phyloP scores from a whole-genome alignment of 208 protist species.

The Acanthamoeba triangularis region DNA sequence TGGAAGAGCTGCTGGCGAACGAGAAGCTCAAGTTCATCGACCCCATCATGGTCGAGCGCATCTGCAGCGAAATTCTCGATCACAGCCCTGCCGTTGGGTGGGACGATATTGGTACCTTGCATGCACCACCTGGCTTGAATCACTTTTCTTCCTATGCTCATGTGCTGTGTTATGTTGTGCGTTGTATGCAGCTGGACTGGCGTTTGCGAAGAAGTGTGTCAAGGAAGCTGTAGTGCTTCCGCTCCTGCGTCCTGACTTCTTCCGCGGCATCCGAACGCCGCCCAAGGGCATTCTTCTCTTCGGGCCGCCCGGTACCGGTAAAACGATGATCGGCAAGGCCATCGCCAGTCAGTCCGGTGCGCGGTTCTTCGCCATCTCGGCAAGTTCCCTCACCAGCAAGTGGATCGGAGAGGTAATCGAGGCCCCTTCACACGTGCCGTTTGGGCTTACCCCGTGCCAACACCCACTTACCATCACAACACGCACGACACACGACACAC shows the following conservation, averaged over 20 bases:
- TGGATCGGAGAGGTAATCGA: constrained; percentile 88
- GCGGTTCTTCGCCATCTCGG: constrained; percentile 93
- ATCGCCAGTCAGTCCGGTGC: constrained; percentile 91
- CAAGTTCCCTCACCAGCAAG: constrained; percentile 94
- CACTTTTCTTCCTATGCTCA: neutral
- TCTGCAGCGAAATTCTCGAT: constrained; percentile 66
- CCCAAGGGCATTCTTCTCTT: constrained; percentile 92
- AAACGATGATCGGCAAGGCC: constrained; percentile 94
- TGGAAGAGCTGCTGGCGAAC: constrained; percentile 43
- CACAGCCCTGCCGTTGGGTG: constrained; percentile 48
- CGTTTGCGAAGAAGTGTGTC: constrained; percentile 89
- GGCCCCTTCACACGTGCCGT: neutral
- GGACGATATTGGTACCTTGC: constrained; percentile 24
- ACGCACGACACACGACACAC: constrained; percentile 41
- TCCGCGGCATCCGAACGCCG: constrained; percentile 87
- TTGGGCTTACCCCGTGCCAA: neutral
- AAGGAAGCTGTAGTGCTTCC: constrained; percentile 89
- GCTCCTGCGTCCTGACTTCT: constrained; percentile 90
- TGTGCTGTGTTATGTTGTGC: neutral
- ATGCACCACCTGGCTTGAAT: neutral
- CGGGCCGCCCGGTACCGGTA: constrained; percentile 91
- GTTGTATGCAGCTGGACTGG: constrained; percentile 85
- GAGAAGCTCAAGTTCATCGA: constrained; percentile 75
- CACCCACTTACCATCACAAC: neutral
- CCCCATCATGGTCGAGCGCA: constrained; percentile 61